Evolutionary conservation across 2,329 filamentous ascomycete species (phyloP), one percentile per base, ranked within the genome.

Genomic region (Graphium sp.): DNA sequence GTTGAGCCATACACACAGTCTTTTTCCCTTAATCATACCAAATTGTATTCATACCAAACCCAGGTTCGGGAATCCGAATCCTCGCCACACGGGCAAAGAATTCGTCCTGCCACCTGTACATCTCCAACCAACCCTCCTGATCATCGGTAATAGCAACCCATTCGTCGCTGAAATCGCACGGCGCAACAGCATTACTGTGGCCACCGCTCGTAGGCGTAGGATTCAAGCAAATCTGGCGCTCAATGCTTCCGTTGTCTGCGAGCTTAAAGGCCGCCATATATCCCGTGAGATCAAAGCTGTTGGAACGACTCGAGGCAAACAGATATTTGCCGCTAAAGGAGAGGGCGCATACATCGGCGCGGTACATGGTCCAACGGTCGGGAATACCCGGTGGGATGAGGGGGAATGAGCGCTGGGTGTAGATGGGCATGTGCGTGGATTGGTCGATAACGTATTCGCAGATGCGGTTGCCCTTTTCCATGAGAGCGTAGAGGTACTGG

Each of bases 21-120:
- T n/a, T n/a, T n/a, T n/a, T n/a, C n/a, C 9, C 29, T 27, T 35
- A 56, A 33, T 91, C 78, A 49, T 89, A 89, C 83, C 83, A 92
- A 37, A 91, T 84, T n/a, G 82, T 82, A 53, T 92, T 92, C 83
- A 92, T 92, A 2, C 82, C 82, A 48, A 92, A 92, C 2, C 83
- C 83, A n/a, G 79, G 80, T 56, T 91, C 83, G 5, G 74, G 72
- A 21, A 91, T 74, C 39, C 81, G 72, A 36, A 80, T 59, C 36
- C 79, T 63, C 11, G 82, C 82, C 6, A 91, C 82, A 4, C 82
- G 60, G 2, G 71, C 75, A 30, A 92, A 53, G 40, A 76, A 81
- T 59, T 89, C 82, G 33, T 84, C 75, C 38, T 76, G 64, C 79
- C 82, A 92, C 30, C 82, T 63, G 48, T 91, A 91, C 32, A 92